phyloP scores from a whole-genome alignment of 2,329 filamentous ascomycete species.

The Chaetomiaceae sp. region DNA sequence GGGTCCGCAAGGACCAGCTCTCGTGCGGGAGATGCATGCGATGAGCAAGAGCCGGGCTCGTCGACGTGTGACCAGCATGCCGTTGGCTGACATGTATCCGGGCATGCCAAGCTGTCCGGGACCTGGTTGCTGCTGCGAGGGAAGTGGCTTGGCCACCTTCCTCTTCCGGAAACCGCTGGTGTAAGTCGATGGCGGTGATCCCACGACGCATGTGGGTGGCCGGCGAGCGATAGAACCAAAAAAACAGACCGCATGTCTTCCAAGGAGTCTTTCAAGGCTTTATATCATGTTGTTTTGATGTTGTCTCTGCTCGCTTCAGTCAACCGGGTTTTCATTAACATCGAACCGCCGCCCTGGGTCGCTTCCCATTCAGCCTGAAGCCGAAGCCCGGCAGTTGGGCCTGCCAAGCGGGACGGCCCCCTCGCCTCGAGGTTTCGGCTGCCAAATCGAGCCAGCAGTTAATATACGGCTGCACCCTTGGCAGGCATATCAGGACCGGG shows the following conservation, averaged over 20 bases:
- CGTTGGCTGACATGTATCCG: constrained; percentile 1
- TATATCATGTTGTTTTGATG: neutral
- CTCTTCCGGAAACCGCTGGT: constrained; percentile 17
- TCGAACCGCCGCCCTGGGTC: constrained; percentile 7
- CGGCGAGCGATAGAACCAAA: no score
- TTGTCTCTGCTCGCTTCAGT: neutral
- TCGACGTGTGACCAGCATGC: constrained; percentile 9
- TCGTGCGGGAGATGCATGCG: no score
- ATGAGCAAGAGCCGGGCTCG: neutral
- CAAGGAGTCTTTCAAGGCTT: neutral
- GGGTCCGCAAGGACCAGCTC: neutral
- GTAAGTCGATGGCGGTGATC: neutral
- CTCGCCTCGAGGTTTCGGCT: constrained; percentile 7
- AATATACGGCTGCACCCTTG: constrained; percentile 7
- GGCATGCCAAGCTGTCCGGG: constrained; percentile 10
- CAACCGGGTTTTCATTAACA: neutral
- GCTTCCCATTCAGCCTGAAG: constrained; percentile 14
- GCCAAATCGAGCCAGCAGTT: constrained; percentile 5
- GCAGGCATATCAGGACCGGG: neutral
- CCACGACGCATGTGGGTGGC: neutral
- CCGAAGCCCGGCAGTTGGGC: constrained; percentile 3
- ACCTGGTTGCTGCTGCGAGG: constrained; percentile 9
- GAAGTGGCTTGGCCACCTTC: no score
- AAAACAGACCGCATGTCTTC: no score
- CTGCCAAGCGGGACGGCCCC: neutral